Base-by-base conservation (phyloP, 768 basidiomycete species). In the Cubamyces lactineus region DNA sequence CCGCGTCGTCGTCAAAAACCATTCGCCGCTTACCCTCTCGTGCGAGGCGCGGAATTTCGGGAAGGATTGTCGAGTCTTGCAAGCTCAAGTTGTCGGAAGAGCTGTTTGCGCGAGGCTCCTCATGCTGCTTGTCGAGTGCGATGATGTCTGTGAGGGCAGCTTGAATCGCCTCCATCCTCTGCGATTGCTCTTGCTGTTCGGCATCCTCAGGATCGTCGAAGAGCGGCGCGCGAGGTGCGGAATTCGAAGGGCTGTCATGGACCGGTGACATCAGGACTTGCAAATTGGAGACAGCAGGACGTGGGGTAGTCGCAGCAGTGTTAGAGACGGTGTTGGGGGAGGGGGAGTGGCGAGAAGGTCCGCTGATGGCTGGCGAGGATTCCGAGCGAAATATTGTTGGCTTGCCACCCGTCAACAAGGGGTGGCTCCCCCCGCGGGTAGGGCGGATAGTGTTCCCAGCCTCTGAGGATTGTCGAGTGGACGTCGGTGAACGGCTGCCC, bases 101-200 rank as follows among this genome's bases (percentile, higher is more conserved):
- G 42, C 56, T 56, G 1, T 52, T 43, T 0, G 61, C 57, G 26
- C 54, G 64, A 2, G 55, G 63, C 34, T 74, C 71, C n/a, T 64
- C 61, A 56, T 74, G 74, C 56, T 84, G 81, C 41, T 87, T 81
- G 64, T 96, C 92, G 42, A 89, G 80, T 2, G 94, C 93, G 69
- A 99, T 95, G 72, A 99, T 98, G 71, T 96, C 93, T 11, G 92
- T 95, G 64, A 99, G 78, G 4, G 97, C 97, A 8, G 95, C 95
- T 69, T 95, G 94, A 19, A 98, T 97, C 2, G 96, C 96, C 68
- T 95, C 94, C 86, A 98, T 97, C 41, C 94, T 82, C 66, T 89
- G 82, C 53, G 89, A 84, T 73, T 96, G 78, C 49, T 84, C 86
- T 61, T 80, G 84, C 62, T 62, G 75, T 60, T 69, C 71, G 3